These are phyloP conservation scores for Phyllosticta capitalensis DNA, from an alignment of 2,329 filamentous ascomycete genomes.

Conservation along the genomic window DNA sequence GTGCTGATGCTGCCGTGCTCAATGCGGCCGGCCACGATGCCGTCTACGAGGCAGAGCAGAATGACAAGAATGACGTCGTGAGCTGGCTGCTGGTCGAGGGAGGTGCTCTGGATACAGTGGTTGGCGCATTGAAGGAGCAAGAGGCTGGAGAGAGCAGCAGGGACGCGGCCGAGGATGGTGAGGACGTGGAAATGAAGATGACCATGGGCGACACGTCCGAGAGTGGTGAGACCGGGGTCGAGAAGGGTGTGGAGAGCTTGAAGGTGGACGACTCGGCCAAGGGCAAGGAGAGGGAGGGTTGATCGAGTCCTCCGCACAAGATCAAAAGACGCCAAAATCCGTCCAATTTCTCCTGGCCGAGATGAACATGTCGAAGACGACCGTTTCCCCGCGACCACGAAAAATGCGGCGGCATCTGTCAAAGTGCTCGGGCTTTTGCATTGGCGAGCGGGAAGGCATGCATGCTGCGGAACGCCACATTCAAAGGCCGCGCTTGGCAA, in stretches of 20 bases:
- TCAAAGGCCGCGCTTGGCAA: neutral
- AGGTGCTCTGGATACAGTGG: slow-evolving; percentile 30
- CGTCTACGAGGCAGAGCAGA: slow-evolving; percentile 41
- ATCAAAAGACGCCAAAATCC: too few relatives aligned
- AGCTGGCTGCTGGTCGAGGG: slow-evolving; percentile 39
- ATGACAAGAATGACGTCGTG: slow-evolving; percentile 40
- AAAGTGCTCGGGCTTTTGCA: neutral
- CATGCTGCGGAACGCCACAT: neutral
- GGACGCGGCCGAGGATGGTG: slow-evolving; percentile 11
- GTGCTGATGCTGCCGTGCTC: slow-evolving; percentile 66
- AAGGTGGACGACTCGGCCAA: slow-evolving; percentile 8
- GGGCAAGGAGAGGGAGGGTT: slow-evolving; percentile 5
- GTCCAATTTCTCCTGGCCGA: too few relatives aligned
- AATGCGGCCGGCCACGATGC: slow-evolving; percentile 73
- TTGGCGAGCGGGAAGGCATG: neutral
- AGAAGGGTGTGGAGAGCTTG: slow-evolving; percentile 25
- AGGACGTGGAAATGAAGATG: slow-evolving; percentile 13
- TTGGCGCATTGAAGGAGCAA: slow-evolving; percentile 25
- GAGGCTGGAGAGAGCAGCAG: slow-evolving; percentile 12
- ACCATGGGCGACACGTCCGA: slow-evolving; percentile 13
- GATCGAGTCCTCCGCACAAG: neutral
- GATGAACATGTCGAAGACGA: too few relatives aligned
- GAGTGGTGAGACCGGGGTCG: slow-evolving; percentile 17
- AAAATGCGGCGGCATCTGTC: neutral
- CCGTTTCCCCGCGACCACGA: neutral